Evolutionary conservation across 108 stramenopile genomes (phyloP).

Genomic region (Nannochloropsis granulata): DNA sequence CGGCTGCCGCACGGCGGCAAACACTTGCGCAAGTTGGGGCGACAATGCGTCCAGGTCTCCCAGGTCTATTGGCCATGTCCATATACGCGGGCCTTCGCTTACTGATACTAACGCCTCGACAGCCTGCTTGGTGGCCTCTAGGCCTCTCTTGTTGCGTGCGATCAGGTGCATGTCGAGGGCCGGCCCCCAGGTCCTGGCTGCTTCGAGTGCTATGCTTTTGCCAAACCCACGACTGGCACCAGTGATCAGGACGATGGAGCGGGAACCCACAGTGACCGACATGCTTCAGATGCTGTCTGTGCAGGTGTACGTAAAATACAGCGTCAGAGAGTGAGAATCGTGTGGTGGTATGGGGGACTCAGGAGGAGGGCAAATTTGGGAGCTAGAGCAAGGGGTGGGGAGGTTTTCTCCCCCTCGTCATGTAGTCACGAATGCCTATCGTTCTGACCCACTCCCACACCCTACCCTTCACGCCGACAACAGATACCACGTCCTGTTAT

Average conservation of each 20-base stretch:
- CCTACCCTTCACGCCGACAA: no score
- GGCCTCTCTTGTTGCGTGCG: constrained; percentile 2
- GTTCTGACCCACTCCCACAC: no score
- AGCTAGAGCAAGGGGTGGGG: no score
- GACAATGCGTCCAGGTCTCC: constrained; percentile 16
- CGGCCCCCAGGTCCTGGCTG: constrained; percentile 6
- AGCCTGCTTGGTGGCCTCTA: background rate
- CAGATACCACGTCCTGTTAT: no score
- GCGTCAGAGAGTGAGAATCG: no score
- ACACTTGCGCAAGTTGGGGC: background rate
- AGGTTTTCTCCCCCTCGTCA: no score
- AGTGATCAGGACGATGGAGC: constrained; percentile 22
- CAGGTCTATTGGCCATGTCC: constrained; percentile 5
- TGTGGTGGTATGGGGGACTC: no score
- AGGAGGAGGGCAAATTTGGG: no score
- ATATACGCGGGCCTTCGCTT: background rate
- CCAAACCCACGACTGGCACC: constrained; percentile 40
- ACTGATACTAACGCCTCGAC: background rate
- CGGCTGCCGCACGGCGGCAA: constrained; percentile 1
- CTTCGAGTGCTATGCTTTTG: constrained; percentile 22
- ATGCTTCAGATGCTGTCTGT: background rate
- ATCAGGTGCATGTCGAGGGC: constrained; percentile 19
- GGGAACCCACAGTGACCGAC: background rate
- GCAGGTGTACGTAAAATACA: no score
- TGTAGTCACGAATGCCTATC: no score